phyloP scores from a whole-genome alignment of 1,284 basidiomycete species.

The Pholiota adiposa region DNA sequence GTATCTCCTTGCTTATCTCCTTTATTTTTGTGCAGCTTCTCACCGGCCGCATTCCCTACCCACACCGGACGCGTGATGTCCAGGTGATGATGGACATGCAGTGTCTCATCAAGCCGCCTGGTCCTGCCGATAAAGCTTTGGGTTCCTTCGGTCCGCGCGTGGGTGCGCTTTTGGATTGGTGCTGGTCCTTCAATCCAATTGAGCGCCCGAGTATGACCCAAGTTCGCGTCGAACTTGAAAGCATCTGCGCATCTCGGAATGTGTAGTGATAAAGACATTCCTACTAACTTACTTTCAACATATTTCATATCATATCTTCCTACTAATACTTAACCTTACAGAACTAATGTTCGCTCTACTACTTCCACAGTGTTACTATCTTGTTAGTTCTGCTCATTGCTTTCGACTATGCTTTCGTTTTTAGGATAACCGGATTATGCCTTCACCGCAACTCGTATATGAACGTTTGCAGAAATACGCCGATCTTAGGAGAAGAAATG shows the following conservation, averaged over 20 bases:
- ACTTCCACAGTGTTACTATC: neutral
- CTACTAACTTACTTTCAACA: too few relatives aligned
- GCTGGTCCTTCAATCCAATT: slow-evolving; percentile 21
- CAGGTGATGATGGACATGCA: slow-evolving; percentile 25
- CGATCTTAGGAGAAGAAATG: too few relatives aligned
- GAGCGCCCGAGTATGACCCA: slow-evolving; percentile 22
- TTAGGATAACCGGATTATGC: too few relatives aligned
- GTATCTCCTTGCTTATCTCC: neutral
- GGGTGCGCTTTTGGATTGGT: slow-evolving; percentile 16
- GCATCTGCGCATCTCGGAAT: neutral
- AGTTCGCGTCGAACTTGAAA: slow-evolving; percentile 7
- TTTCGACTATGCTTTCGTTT: neutral
- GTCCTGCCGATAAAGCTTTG: slow-evolving; percentile 11
- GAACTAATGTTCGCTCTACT: too few relatives aligned
- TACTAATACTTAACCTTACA: too few relatives aligned
- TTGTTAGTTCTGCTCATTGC: neutral
- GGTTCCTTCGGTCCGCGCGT: slow-evolving; percentile 13
- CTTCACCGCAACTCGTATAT: too few relatives aligned
- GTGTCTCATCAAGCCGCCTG: slow-evolving; percentile 16
- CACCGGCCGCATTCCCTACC: slow-evolving; percentile 23
- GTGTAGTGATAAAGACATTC: neutral
- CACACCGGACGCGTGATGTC: slow-evolving; percentile 20
- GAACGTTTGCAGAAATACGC: too few relatives aligned
- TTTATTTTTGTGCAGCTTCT: slow-evolving; percentile 17
- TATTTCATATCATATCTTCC: too few relatives aligned